Evolutionary conservation across 108 stramenopile genomes (phyloP).

Genomic region (Discostella stelligeroides): DNA sequence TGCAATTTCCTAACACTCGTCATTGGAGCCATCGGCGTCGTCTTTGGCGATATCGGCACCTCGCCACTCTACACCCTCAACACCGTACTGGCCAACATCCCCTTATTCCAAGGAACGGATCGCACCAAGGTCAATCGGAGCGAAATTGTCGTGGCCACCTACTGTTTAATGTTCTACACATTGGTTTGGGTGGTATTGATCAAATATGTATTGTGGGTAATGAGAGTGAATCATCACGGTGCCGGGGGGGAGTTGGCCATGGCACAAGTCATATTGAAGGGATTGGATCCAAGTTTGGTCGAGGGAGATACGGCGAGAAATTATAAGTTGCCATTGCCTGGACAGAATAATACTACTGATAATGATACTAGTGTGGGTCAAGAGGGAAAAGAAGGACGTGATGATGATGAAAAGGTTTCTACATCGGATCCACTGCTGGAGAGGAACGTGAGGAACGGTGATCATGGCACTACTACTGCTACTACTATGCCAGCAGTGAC

Average conservation of each 20-base stretch:
- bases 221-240: conserved; percentile 14
- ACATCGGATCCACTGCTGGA: no score
- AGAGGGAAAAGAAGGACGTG: no score
- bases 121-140: not conserved
- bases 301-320: not conserved
- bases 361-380: no score
- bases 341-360: no score
- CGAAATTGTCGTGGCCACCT: conserved; percentile 4
- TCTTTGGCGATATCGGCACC: conserved; percentile 8
- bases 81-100: not conserved
- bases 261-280: conserved; percentile 2
- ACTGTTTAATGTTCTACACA: conserved; percentile 4
- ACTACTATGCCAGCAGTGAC: no score
- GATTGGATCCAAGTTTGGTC: not conserved
- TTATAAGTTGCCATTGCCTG: no score
- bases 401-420: no score
- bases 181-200: conserved; percentile 15
- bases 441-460: no score
- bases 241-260: conserved; percentile 8
- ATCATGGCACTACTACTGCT: no score
- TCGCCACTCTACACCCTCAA: conserved; percentile 9
- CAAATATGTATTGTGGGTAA: conserved; percentile 8
- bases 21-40: not conserved
- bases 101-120: conserved; percentile 2
- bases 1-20: not conserved